Percentiles rank a stretch among this genome's conserved stretches.
phyloP scores from a whole-genome alignment of 257 asterid genomes.

The Nemophila menziesii region DNA sequence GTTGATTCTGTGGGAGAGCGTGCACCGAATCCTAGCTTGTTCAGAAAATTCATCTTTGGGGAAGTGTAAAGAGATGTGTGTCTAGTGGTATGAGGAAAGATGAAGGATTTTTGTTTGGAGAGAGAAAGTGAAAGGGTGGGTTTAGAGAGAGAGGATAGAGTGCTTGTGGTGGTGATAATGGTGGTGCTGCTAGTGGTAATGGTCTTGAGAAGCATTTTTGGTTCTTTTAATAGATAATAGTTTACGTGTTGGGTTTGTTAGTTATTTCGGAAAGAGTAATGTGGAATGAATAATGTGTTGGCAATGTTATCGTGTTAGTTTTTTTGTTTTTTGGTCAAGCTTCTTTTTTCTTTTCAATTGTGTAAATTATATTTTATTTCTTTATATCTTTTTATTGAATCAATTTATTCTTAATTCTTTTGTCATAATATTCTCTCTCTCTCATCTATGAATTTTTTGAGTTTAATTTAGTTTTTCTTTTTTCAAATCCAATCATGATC shows the following conservation, averaged over 20 bases:
- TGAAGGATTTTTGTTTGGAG: constrained; percentile 10
- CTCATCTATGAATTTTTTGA: too few species aligned
- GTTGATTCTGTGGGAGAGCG: constrained; percentile 40
- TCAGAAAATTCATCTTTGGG: constrained; percentile 61
- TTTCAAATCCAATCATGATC: too few species aligned
- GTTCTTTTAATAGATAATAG: too few species aligned
- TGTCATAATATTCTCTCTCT: too few species aligned
- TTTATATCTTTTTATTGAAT: too few species aligned
- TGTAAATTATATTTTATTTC: too few species aligned
- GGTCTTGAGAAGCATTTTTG: constrained; percentile 34
- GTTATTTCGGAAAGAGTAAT: constrained; percentile 4
- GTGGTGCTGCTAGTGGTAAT: constrained; percentile 8
- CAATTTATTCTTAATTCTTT: too few species aligned
- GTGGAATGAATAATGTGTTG: constrained; percentile 2
- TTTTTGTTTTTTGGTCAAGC: too few species aligned
- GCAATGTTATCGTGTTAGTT: neutral
- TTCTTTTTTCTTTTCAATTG: too few species aligned
- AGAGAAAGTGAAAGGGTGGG: constrained; percentile 19
- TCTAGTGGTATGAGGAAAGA: constrained; percentile 15
- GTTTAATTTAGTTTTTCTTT: too few species aligned
- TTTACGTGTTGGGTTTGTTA: constrained; percentile 5
- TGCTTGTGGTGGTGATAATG: constrained; percentile 26
- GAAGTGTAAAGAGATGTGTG: constrained; percentile 18
- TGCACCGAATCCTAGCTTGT: constrained; percentile 62
- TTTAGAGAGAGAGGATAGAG: constrained; percentile 26